These are phyloP conservation scores for Neobulgaria alba DNA, from an alignment of 2,329 filamentous ascomycete species.

Conservation along the genomic window DNA sequence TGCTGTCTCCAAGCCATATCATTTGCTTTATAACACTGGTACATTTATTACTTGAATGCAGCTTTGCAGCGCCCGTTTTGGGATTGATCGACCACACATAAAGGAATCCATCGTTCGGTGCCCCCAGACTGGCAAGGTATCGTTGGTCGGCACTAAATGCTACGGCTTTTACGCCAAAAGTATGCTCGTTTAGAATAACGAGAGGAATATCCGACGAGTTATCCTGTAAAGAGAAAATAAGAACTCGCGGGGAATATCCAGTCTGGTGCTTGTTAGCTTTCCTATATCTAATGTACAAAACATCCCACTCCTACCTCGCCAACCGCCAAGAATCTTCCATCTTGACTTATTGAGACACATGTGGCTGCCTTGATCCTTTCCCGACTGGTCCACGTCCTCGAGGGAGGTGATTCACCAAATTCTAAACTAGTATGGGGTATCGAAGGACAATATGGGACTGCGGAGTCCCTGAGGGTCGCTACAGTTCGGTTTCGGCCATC, in stretches of 20 bases:
- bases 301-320: conserved; percentile 56
- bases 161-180: conserved; percentile 78
- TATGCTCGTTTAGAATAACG: conserved; percentile 81
- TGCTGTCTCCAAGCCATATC: conserved; percentile 71
- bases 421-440: conserved; percentile 33
- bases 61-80: conserved; percentile 68
- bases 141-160: conserved; percentile 83
- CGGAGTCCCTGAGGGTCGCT: conserved; percentile 39
- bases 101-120: conserved; percentile 86
- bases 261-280: conserved; percentile 44
- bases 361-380: conserved; percentile 93
- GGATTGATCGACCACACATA: conserved; percentile 84
- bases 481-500: conserved; percentile 53
- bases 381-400: conserved; percentile 75
- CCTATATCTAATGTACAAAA: background rate
- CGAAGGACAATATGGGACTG: conserved; percentile 29
- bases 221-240: conserved; percentile 82
- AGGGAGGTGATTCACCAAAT: conserved; percentile 54
- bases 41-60: conserved; percentile 86
- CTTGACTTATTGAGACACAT: conserved; percentile 78
- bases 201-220: conserved; percentile 72
- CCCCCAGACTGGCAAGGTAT: conserved; percentile 81
- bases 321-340: conserved; percentile 80
- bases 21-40: conserved; percentile 80
- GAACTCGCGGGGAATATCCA: conserved; percentile 82